Evolutionary conservation across 768 basidiomycete genomes (phyloP).

Genomic region (Astraeus odoratus): DNA sequence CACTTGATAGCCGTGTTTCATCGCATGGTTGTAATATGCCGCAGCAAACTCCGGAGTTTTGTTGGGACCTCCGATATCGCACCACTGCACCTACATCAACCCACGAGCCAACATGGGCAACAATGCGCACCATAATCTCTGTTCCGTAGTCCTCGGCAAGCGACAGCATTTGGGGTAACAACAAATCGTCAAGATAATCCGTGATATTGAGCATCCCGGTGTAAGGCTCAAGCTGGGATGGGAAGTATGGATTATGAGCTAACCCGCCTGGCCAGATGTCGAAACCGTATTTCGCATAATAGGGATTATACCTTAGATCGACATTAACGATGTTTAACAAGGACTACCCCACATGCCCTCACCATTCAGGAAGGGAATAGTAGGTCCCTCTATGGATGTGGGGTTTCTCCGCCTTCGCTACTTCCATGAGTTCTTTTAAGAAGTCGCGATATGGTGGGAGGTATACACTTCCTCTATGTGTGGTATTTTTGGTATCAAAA

Average conservation of each 20-base stretch:
- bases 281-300: slow-evolving; percentile 45
- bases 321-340: neutral
- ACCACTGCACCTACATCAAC: slow-evolving; percentile 35
- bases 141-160: slow-evolving; percentile 41
- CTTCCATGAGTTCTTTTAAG: slow-evolving; percentile 41
- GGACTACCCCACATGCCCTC: neutral
- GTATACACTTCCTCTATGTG: slow-evolving; percentile 41
- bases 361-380: slow-evolving; percentile 52
- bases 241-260: slow-evolving; percentile 44
- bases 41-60: slow-evolving; percentile 39
- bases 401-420: slow-evolving; percentile 44
- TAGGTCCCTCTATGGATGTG: slow-evolving; percentile 51
- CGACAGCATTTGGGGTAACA: slow-evolving; percentile 45
- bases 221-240: slow-evolving; percentile 44
- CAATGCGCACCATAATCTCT: slow-evolving; percentile 44
- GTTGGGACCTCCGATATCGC: slow-evolving; percentile 50
- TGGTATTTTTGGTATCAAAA: slow-evolving; percentile 50
- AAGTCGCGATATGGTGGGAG: slow-evolving; percentile 48
- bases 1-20: slow-evolving; percentile 37
- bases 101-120: neutral
- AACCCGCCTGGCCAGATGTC: slow-evolving; percentile 46
- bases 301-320: slow-evolving; percentile 44
- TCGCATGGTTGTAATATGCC: slow-evolving; percentile 39
- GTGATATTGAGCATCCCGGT: slow-evolving; percentile 43
- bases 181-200: slow-evolving; percentile 47